Base-by-base conservation (phyloP, 2,329 filamentous ascomycete genomes). In the Botryotinia narcissicola region DNA sequence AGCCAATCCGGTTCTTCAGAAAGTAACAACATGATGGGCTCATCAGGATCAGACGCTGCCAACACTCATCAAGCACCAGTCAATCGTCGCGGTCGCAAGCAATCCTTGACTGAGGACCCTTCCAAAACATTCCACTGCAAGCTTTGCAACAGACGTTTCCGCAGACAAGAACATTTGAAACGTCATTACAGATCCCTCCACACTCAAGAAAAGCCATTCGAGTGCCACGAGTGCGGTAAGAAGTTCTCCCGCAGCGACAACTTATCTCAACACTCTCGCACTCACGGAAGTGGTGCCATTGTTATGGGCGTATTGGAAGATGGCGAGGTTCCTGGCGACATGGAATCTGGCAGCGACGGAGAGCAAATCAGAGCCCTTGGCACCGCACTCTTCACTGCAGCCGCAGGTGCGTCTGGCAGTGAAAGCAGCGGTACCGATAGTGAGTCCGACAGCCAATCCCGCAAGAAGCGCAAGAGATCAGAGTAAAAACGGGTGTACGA, bases 221-320 rank as follows among this genome's bases (percentile, higher is more conserved):
- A 97, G 85, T 99, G 96, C 87, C 89, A 91, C 77, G 95, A 99
- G 85, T 99, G 96, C 81, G 95, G 96, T 79, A 99, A 99, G 92
- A 98, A 97, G 87, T 99, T 98, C 86, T 98, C 95, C 32, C 92
- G 96, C 80, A 97, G 93, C 79, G 96, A 99, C 85, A 99, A 99
- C 86, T 89, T 99, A 25, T 93, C 94, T 37, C 96, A 99, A 85
- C 96, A 99, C 82, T 92, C 96, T 76, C 91, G 96, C 76, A 99
- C 96, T 7, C 96, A 99, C 81, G 94, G 94, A 73, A 92, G 91
- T 74, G 94, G 94, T 75, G 93, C 94, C 75, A 93, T 98, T 77
- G 91, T 97, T 80, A 95, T 98, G 92, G 93, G 93, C 80, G 88
- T 98, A 68, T 87, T 97, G 68, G 93, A 95, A 77, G 88, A 92